Percentiles rank a stretch among this genome's conserved stretches.
phyloP scores from a whole-genome alignment of 495 filamentous ascomycete species.

The Filosporella fistucella region DNA sequence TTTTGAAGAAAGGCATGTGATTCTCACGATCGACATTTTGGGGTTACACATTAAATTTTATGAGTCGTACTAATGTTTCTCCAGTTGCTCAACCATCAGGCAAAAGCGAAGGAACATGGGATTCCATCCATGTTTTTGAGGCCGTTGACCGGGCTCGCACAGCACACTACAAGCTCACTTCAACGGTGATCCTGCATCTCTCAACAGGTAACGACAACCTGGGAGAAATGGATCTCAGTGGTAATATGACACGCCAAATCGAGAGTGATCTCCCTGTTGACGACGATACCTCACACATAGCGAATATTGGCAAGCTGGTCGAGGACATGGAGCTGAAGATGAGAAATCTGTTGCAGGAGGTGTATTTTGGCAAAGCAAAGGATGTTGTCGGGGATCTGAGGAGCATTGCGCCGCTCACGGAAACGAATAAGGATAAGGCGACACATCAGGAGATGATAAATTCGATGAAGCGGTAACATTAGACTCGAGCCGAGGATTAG shows the following conservation, averaged over 20 bases:
- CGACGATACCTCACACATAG: conserved; percentile 88
- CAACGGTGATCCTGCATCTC: conserved; percentile 90
- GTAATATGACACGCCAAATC: conserved; percentile 96
- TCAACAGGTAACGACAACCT: conserved; percentile 65
- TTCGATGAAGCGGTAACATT: conserved; percentile 50
- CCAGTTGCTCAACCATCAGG: conserved; percentile 51
- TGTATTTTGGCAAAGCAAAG: conserved; percentile 99
- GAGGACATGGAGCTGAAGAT: conserved; percentile 99
- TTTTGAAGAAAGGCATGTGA: conserved; percentile 83
- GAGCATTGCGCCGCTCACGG: conserved; percentile 82
- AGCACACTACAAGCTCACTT: conserved; percentile 96
- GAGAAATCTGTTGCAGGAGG: conserved; percentile 96
- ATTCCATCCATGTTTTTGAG: conserved; percentile 98
- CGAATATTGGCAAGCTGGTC: conserved; percentile 90
- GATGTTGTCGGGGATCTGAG: conserved; percentile 97
- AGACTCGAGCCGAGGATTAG: not conserved
- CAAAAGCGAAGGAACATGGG: conserved; percentile 83
- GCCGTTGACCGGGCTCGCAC: conserved; percentile 83
- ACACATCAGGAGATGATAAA: conserved; percentile 90
- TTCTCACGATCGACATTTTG: not conserved
- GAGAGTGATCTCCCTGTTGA: conserved; percentile 87
- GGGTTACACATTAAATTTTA: conserved; percentile 5
- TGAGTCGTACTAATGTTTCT: too few relatives aligned
- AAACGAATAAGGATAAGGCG: conserved; percentile 79
- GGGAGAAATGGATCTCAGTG: conserved; percentile 87